Base-by-base conservation (phyloP, 345 rosid species). In the Brassica napus region DNA sequence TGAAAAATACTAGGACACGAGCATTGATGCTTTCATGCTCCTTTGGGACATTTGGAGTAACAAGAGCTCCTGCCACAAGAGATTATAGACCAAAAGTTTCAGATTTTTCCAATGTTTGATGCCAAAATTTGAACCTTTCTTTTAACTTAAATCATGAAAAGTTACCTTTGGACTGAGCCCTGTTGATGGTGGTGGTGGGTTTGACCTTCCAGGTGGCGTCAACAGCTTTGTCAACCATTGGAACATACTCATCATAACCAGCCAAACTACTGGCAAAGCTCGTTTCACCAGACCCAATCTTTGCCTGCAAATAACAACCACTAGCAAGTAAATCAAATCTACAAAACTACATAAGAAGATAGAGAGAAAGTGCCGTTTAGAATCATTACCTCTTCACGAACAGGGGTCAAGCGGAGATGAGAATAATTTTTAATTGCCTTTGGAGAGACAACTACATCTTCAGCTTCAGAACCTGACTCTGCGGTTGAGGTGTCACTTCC, bases 381-480 rank as follows among this genome's bases (percentile, higher is more conserved):
- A 12, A 3, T 6, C 54, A 32, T 0, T 82, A 96, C 99, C 82
- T 96, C 99, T 86, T 96, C 99, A 54, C 92, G 97, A 73, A 96
- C 99, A 77, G 99, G 99, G 62, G 98, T 93, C 84, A 96, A 79
- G 28, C 92, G 87, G 76, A 93, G 94, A 76, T 92, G 94, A 26
- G 99, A 84, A 83, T 83, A 96, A 78, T 82, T 90, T 85, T 86
- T 92, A 69, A 85, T 76, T 73, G 99, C 98, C 81, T 93, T 95
- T 23, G 99, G 99, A 57, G 99, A 93, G 65, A 85, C 77, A 18
- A 91, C 80, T 9, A 90, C 75, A 68, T 95, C 98, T 87, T 95
- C 99, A 78, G 98, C 97, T 83, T 95, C 99, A 63, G 99, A 95
- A 78, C 99, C 99, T 44, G 99, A 95, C 84, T 95, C 99, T 8